Conservation (phyloP, 1,139 yeast species). For the Candida sp. region DNA sequence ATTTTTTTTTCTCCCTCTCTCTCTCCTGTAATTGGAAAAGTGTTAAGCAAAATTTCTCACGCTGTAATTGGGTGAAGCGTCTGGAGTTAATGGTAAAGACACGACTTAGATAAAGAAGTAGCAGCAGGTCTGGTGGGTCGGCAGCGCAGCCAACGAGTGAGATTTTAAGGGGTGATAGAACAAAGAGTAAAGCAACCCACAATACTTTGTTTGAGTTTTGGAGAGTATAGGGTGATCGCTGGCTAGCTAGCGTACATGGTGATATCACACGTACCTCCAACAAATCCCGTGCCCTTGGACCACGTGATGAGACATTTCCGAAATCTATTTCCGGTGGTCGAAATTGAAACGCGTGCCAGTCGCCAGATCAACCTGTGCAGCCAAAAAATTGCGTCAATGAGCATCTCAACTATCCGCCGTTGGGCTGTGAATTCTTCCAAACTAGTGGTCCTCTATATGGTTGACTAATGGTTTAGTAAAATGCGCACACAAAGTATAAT, state of each 20-base stretch:
- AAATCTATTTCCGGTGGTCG: neutral
- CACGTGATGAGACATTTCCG: neutral
- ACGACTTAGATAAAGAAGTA: neutral
- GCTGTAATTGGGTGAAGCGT: slow-evolving; percentile 2
- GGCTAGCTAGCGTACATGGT: no score
- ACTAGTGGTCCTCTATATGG: neutral
- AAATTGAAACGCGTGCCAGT: neutral
- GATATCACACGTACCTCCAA: no score
- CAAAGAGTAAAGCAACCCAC: no score
- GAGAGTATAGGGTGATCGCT: no score
- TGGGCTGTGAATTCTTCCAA: no score
- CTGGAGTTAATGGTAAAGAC: neutral
- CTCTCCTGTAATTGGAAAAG: neutral
- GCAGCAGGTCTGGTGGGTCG: neutral
- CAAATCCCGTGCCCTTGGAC: no score
- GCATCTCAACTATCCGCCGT: neutral
- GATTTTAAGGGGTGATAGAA: no score
- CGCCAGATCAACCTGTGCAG: no score
- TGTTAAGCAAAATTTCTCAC: slow-evolving; percentile 5
- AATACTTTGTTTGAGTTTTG: no score
- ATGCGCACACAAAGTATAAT: neutral
- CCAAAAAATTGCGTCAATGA: neutral
- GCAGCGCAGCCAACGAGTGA: no score
- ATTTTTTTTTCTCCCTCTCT: neutral
- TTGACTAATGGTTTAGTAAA: neutral